Conservation (phyloP, 2,329 filamentous ascomycete species). For the Mycosphaerella sp. region DNA sequence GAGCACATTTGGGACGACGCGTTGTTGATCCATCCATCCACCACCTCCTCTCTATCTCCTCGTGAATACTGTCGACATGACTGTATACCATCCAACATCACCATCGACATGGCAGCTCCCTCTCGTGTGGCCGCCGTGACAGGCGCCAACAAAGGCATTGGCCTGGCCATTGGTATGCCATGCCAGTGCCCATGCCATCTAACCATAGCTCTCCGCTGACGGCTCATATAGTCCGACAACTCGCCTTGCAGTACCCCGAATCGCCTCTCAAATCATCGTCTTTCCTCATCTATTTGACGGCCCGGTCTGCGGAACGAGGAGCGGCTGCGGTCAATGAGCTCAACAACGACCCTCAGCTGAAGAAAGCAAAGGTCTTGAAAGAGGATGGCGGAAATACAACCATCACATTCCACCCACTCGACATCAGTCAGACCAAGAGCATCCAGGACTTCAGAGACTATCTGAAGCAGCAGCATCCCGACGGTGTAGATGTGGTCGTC, state of each 20-base stretch:
- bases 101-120: conserved; percentile 24
- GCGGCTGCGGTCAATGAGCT: conserved; percentile 43
- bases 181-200: no score
- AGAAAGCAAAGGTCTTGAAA: conserved; percentile 42
- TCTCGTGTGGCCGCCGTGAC: conserved; percentile 48
- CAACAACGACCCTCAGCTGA: conserved; percentile 40
- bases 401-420: conserved; percentile 44
- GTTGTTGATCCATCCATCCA: neutral
- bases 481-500: conserved; percentile 48
- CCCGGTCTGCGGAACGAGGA: conserved; percentile 44
- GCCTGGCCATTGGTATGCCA: conserved; percentile 34
- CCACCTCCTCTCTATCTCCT: neutral
- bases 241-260: conserved; percentile 48
- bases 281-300: conserved; percentile 50
- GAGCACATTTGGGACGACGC: conserved; percentile 1
- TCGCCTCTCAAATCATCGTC: conserved; percentile 45
- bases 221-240: conserved; percentile 42
- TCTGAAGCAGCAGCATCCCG: conserved; percentile 41
- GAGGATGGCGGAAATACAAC: conserved; percentile 41
- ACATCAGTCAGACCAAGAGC: conserved; percentile 44
- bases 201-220: no score
- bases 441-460: conserved; percentile 40
- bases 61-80: neutral
- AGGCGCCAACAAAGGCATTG: conserved; percentile 50
- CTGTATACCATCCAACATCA: neutral